These are phyloP conservation scores for Lipomyces spencermartinsiae DNA, from an alignment of 805 yeast species.

Conservation along the genomic window DNA sequence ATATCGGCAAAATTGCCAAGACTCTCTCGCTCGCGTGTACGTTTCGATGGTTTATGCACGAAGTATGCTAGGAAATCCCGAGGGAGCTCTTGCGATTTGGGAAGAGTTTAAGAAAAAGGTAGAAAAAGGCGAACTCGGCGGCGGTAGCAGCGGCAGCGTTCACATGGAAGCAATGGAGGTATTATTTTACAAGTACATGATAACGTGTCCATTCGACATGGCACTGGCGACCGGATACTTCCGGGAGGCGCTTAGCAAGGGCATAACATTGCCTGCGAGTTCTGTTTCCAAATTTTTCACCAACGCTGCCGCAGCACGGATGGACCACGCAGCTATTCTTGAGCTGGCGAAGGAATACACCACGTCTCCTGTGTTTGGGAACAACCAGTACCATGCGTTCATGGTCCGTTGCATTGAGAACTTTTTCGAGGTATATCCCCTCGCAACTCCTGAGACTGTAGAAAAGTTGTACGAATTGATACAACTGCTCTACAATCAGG, in stretches of 20 bases:
- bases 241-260: conserved; percentile 10
- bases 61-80: conserved; percentile 12
- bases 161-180: conserved; percentile 4
- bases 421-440: conserved; percentile 6
- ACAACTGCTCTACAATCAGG: background rate
- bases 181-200: background rate
- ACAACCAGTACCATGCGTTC: background rate
- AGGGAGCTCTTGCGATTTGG: conserved; percentile 22
- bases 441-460: background rate
- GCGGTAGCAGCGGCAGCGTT: background rate
- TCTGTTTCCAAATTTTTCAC: conserved; percentile 8
- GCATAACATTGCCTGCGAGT: conserved; percentile 7
- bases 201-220: conserved; percentile 14
- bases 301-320: conserved; percentile 9
- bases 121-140: background rate
- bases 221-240: conserved; percentile 22
- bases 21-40: conserved; percentile 9
- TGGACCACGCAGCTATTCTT: conserved; percentile 7
- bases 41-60: conserved; percentile 16
- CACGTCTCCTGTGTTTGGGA: background rate
- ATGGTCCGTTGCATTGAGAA: conserved; percentile 4
- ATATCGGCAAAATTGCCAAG: background rate
- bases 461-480: conserved; percentile 1
- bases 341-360: conserved; percentile 1
- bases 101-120: background rate